Evolutionary conservation across 108 stramenopile species (phyloP).

Genomic region (Cylindrotheca fusiformis): DNA sequence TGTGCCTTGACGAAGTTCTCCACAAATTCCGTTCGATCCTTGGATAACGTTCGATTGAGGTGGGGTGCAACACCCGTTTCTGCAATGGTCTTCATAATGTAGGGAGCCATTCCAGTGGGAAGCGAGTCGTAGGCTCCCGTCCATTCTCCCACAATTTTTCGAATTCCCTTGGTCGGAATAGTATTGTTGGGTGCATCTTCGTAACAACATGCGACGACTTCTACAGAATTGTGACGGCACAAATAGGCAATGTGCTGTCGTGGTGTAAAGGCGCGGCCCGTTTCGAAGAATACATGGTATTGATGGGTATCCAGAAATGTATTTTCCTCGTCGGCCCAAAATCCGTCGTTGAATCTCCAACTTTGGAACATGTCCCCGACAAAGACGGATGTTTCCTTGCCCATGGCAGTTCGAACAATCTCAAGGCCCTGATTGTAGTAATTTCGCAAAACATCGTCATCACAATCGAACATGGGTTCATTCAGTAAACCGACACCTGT

Average conservation of each 20-base stretch:
- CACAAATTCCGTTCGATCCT: constrained; percentile 45
- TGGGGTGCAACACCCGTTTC: constrained; percentile 21
- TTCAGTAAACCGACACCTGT: constrained; percentile 78
- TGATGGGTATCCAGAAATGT: constrained; percentile 66
- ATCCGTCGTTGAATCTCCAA: constrained; percentile 46
- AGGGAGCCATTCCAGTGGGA: constrained; percentile 31
- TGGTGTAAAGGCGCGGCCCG: constrained; percentile 53
- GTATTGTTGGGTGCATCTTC: constrained; percentile 28
- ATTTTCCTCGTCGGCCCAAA: constrained; percentile 35
- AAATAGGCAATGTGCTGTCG: constrained; percentile 70
- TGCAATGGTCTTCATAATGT: constrained; percentile 51
- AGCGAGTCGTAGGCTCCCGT: constrained; percentile 52
- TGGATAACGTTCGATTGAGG: constrained; percentile 40
- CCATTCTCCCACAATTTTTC: constrained; percentile 71
- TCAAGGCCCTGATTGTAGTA: constrained; percentile 52
- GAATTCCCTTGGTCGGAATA: constrained; percentile 36
- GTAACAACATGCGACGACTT: constrained; percentile 50
- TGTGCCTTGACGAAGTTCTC: constrained; percentile 63
- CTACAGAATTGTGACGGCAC: constrained; percentile 32
- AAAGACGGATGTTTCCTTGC: constrained; percentile 39
- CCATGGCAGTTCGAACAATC: constrained; percentile 39
- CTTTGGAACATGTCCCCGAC: constrained; percentile 57
- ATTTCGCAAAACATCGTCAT: constrained; percentile 30
- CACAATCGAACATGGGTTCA: constrained; percentile 61
- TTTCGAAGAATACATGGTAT: constrained; percentile 66